Conservation (phyloP, 306 rosid genomes). For the Prunus persica region DNA sequence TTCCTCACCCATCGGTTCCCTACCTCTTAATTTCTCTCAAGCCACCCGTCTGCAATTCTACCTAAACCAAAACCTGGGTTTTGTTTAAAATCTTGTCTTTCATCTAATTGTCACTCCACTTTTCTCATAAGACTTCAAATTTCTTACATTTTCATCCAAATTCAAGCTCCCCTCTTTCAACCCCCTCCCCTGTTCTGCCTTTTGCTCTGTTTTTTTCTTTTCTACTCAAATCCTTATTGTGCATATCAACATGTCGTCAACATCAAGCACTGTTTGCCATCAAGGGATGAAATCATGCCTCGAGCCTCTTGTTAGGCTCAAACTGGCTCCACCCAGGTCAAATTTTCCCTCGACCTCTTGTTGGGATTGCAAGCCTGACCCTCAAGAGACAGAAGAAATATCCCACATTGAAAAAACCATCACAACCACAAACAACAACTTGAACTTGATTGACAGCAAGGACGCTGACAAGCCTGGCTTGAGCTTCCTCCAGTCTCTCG, state of each 20-base stretch:
- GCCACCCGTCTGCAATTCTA: conserved; percentile 19
- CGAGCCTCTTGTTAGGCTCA: conserved; percentile 46
- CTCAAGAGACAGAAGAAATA: neutral
- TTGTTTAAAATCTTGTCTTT: conserved; percentile 19
- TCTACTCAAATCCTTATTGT: neutral
- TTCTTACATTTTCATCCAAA: neutral
- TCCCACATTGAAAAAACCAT: neutral
- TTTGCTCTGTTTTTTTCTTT: neutral
- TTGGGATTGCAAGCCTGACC: neutral
- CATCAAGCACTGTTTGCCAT: conserved; percentile 37
- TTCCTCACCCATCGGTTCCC: conserved; percentile 20
- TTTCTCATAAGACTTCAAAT: neutral
- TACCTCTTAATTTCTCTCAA: neutral
- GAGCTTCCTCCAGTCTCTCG: conserved; percentile 48
- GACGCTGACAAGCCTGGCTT: conserved; percentile 28
- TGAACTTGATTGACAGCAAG: neutral
- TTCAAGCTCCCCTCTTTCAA: conserved; percentile 18
- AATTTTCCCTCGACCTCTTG: neutral
- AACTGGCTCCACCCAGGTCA: conserved; percentile 42
- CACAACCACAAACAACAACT: neutral
- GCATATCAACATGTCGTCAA: conserved; percentile 33
- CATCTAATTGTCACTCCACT: neutral
- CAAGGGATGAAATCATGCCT: conserved; percentile 52
- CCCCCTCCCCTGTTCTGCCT: conserved; percentile 20
- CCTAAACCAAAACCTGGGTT: conserved; percentile 10